Evolutionary conservation across 495 filamentous ascomycete species (phyloP), one percentile per base, ranked within the genome.

Genomic region (Gamarada debralockiae): DNA sequence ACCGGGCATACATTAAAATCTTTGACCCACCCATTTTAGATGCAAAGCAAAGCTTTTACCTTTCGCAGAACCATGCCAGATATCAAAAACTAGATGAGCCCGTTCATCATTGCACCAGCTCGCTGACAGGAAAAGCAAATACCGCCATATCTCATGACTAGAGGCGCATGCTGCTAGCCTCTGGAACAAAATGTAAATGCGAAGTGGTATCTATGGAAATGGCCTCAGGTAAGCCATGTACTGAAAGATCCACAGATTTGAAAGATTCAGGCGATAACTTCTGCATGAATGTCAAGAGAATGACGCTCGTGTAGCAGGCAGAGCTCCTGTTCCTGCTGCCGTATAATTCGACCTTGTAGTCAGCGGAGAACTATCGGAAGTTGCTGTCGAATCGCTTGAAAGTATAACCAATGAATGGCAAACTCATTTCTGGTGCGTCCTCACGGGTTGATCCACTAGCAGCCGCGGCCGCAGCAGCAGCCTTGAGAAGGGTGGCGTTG

Each of bases 341-440:
- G n/a, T n/a, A n/a, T n/a, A n/a, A n/a, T n/a, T n/a, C n/a, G n/a
- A n/a, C n/a, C n/a, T n/a, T n/a, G n/a, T n/a, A n/a, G n/a, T n/a
- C n/a, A n/a, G n/a, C n/a, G n/a, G 42, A 24, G 44, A 40, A 53
- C 45, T 27, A 53, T 46, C 42, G 15, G 15, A 23, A 38, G 25
- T 78, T 78, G 58, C 86, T 88, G 72, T 96, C 92, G 70, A 98
- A 98, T 52, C 93, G 86, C 77, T 96, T 97, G 77, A 96, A 98
- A 17, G 93, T 98, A 67, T 98, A 98, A 20, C 93, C 93, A 61
- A 97, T 95, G 67, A 98, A 98, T 2, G 93, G 93, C 64, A 97
- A 68, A 67, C 84, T 91, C 82, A 97, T 89, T 77, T 97, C 95
- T n/a, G 78, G 78, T 23, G 71, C 71, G 52, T 81, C 77, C 40